A percentile compares a stretch with the other conserved stretches of the same genome.
phyloP scores from a whole-genome alignment of 108 stramenopile genomes.

The Tribonema minus region DNA sequence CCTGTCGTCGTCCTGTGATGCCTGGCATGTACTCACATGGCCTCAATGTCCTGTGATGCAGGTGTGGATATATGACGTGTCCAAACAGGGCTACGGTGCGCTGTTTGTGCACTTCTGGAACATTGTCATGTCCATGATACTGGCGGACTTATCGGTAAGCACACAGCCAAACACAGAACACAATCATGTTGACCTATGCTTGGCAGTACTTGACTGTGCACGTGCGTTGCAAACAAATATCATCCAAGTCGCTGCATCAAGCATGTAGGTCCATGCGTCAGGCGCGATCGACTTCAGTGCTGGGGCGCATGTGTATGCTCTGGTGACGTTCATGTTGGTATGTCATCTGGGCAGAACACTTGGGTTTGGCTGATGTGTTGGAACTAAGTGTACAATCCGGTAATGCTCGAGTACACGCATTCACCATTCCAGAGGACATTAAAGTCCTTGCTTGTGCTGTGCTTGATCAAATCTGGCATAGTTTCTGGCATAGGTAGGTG shows the following conservation, averaged over 20 bases:
- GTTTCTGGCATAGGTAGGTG: no score
- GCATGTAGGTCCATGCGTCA: background rate
- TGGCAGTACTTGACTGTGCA: background rate
- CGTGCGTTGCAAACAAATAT: background rate
- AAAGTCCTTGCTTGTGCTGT: no score
- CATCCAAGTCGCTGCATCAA: background rate
- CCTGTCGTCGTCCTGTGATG: no score
- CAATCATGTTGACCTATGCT: background rate
- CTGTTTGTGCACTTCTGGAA: slow-evolving; percentile 38
- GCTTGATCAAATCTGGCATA: no score
- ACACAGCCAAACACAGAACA: background rate
- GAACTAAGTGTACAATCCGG: no score
- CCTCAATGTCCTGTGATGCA: background rate
- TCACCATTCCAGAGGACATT: no score
- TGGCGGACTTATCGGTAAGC: background rate
- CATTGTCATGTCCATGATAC: slow-evolving; percentile 22
- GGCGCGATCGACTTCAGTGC: background rate
- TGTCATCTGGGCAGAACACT: no score
- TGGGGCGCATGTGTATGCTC: background rate
- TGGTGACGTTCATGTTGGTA: background rate
- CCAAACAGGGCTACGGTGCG: slow-evolving; percentile 33
- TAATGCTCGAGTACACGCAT: no score
- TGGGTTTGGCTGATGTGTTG: no score
- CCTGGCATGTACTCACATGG: no score
- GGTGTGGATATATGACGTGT: slow-evolving; percentile 42